phyloP scores from a whole-genome alignment of 2,329 filamentous ascomycete species.

The Fusarium sp. region DNA sequence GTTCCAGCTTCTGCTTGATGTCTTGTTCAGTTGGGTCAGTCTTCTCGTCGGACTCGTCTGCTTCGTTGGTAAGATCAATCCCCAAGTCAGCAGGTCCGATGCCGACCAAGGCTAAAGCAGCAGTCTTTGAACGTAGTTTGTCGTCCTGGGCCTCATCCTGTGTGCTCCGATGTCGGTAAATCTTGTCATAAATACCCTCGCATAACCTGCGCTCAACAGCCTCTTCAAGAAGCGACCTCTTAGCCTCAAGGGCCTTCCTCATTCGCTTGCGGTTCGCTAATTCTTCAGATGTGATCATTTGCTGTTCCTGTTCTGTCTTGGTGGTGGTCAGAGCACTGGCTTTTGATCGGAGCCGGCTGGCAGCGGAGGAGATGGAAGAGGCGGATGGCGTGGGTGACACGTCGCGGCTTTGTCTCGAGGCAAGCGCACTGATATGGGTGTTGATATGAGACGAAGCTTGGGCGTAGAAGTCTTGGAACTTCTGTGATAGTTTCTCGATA shows the following conservation, averaged over 20 bases:
- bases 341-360: slow-evolving; percentile 69
- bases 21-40: slow-evolving; percentile 73
- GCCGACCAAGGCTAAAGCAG: slow-evolving; percentile 88
- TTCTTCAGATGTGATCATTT: slow-evolving; percentile 92
- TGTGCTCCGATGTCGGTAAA: slow-evolving; percentile 91
- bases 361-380: slow-evolving; percentile 69
- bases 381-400: slow-evolving; percentile 66
- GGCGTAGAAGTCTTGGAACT: slow-evolving; percentile 95
- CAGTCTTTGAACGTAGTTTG: slow-evolving; percentile 93
- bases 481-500: slow-evolving; percentile 83
- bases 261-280: slow-evolving; percentile 83
- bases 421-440: slow-evolving; percentile 86
- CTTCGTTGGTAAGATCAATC: slow-evolving; percentile 74
- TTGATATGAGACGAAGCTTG: slow-evolving; percentile 84
- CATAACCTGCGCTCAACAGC: slow-evolving; percentile 89
- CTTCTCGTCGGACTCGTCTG: slow-evolving; percentile 68
- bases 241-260: slow-evolving; percentile 81
- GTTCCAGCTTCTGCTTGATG: slow-evolving; percentile 78
- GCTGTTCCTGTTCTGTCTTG: slow-evolving; percentile 69
- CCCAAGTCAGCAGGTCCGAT: slow-evolving; percentile 90
- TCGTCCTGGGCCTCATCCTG: slow-evolving; percentile 96
- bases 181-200: slow-evolving; percentile 85
- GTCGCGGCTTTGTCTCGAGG: slow-evolving; percentile 79
- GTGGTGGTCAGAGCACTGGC: slow-evolving; percentile 66
- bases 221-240: slow-evolving; percentile 84